These are phyloP conservation scores for Suhomyces yuchorum DNA, from an alignment of 1,139 yeast genomes.

Conservation along the genomic window DNA sequence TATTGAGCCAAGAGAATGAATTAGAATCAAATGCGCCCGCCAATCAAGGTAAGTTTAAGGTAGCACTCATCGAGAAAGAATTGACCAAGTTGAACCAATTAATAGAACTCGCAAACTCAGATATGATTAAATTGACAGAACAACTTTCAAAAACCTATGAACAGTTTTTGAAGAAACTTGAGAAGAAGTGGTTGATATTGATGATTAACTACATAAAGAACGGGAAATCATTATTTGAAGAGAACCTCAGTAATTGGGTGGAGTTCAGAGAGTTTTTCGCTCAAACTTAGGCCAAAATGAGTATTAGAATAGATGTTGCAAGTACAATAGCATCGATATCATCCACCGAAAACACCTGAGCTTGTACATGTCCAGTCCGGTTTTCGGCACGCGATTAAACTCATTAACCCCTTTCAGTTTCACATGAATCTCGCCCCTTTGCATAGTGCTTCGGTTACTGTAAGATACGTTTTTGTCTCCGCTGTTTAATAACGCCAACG, in stretches of 20 bases:
- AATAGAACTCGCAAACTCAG: constrained; percentile 39
- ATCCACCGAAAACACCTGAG: too few relatives aligned
- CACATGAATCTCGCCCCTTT: too few relatives aligned
- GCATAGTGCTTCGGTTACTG: too few relatives aligned
- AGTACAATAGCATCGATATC: background rate
- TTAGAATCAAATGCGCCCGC: background rate
- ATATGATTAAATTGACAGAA: constrained; percentile 38
- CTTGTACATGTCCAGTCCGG: too few relatives aligned
- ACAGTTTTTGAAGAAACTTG: constrained; percentile 37
- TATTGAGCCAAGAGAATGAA: constrained; percentile 10
- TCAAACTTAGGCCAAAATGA: background rate
- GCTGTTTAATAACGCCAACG: too few relatives aligned
- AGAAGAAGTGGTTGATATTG: constrained; percentile 43
- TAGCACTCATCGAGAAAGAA: constrained; percentile 44
- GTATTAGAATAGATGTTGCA: background rate
- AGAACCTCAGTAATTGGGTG: constrained; percentile 42
- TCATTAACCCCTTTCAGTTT: too few relatives aligned
- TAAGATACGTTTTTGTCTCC: too few relatives aligned
- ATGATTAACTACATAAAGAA: constrained; percentile 42
- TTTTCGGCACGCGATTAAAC: too few relatives aligned
- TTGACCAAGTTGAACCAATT: constrained; percentile 46
- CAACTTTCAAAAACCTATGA: constrained; percentile 35
- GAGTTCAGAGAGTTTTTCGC: constrained; percentile 31
- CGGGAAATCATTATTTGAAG: constrained; percentile 41
- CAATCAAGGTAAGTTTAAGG: constrained; percentile 29